Base-by-base conservation (phyloP, 164 flowering plant species). In the Nelumbo lutea region DNA sequence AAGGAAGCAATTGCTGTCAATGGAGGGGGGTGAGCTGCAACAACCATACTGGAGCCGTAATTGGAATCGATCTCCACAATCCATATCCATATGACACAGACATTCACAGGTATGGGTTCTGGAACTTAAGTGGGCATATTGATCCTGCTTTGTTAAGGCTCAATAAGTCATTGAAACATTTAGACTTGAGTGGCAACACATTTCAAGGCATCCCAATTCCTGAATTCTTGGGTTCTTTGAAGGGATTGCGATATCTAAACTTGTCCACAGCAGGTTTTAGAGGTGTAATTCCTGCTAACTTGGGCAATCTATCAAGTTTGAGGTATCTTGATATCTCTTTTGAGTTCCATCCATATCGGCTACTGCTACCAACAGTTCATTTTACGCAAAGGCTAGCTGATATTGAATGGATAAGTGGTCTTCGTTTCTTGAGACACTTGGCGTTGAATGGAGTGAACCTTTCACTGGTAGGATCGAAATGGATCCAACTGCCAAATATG, bases 151-250 rank as follows among this genome's bases (percentile, higher is more conserved):
- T 27, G 27, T 27, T 48, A 41, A 67, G 69, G 42, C 80, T 79
- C n/a, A n/a, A n/a, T 13, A 50, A 65, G 55, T 68, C 75, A 14
- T 68, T 80, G 59, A 67, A 55, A 58, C 27, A 64, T 47, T 42
- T 80, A 41, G 83, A 80, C 69, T 70, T 77, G 69, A 77, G 83
- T 59, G 11, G 55, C 39, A 80, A 80, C 51, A 42, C 72, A 64
- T 80, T 80, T 65, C 59, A 61, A 6, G 63, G 15, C n/a, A 75
- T 68, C 43, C 68, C 69, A 48, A 61, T 80, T 65, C 83, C 83
- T 56, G 71, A 67, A 15, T 77, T 80, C 62, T 48, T 80, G 0
- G 76, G 78, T 50, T 27, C 27, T 27, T 27, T 27, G 27, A 27
- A 27, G 27, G 27, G 27, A 27, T 27, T 27, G 27, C 27, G 27